Evolutionary conservation across 2,329 filamentous ascomycete genomes (phyloP).

Genomic region (Diplodia intermedia): DNA sequence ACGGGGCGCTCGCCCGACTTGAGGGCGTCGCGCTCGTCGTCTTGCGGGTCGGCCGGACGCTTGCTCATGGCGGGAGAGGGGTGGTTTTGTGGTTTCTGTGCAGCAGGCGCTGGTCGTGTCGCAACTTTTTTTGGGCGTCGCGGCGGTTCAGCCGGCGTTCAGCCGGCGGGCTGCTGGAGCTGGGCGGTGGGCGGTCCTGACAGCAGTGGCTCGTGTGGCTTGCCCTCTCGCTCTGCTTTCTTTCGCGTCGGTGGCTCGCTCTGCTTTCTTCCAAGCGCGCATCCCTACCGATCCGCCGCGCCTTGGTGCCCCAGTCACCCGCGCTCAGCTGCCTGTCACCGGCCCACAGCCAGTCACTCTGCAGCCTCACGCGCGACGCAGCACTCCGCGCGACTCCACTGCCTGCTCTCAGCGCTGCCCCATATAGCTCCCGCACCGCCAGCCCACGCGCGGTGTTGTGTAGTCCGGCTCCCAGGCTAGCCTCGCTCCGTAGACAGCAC

Average conservation of each 20-base stretch:
- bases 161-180: constrained; percentile 10
- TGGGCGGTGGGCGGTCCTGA: background rate
- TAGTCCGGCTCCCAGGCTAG: too few species aligned
- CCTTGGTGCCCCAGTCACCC: constrained; percentile 5
- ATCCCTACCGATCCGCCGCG: constrained; percentile 28
- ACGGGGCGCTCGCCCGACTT: constrained; percentile 68
- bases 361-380: constrained; percentile 26
- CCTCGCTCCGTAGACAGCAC: constrained; percentile 11
- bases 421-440: constrained; percentile 15
- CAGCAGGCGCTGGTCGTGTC: constrained; percentile 7
- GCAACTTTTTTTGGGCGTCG: constrained; percentile 31
- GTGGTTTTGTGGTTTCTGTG: constrained; percentile 5
- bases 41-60: constrained; percentile 61
- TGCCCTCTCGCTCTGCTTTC: background rate
- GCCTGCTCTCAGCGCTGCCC: background rate
- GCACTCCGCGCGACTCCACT: constrained; percentile 13
- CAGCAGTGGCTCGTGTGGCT: constrained; percentile 5
- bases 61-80: constrained; percentile 61
- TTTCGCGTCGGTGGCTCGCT: constrained; percentile 1
- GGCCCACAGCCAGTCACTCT: constrained; percentile 29
- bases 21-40: constrained; percentile 59
- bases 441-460: background rate
- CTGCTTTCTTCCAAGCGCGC: constrained; percentile 20
- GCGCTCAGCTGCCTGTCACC: constrained; percentile 28
- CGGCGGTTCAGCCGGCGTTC: constrained; percentile 2